Conservation (phyloP, 768 basidiomycete species). For the Tricholomella constricta region DNA sequence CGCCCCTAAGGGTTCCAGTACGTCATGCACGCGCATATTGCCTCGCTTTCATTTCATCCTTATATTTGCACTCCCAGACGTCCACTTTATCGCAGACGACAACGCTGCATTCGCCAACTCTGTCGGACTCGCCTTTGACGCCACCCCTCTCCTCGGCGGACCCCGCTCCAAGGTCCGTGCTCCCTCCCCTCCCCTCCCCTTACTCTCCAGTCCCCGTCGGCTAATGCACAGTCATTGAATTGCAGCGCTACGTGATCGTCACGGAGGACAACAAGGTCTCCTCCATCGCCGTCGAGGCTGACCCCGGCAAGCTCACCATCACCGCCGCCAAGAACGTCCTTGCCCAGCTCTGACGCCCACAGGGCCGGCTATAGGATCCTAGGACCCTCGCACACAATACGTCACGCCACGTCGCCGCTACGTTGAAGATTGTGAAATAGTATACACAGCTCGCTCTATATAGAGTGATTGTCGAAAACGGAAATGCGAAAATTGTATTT, state of each 20-base stretch:
- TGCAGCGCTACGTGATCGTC: slow-evolving; percentile 56
- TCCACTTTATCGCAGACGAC: slow-evolving; percentile 72
- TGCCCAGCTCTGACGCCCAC: slow-evolving; percentile 30
- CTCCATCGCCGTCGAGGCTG: slow-evolving; percentile 53
- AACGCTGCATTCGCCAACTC: slow-evolving; percentile 54
- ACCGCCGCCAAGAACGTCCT: slow-evolving; percentile 54
- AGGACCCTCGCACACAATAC: too few relatives aligned
- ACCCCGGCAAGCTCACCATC: slow-evolving; percentile 47
- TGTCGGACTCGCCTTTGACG: slow-evolving; percentile 65
- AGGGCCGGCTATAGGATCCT: too few relatives aligned
- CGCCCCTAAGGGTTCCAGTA: slow-evolving; percentile 58
- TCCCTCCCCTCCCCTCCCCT: neutral
- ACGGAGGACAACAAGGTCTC: slow-evolving; percentile 59
- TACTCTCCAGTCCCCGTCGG: neutral
- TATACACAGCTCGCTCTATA: too few relatives aligned
- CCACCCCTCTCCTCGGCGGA: slow-evolving; percentile 60
- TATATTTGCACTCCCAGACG: slow-evolving; percentile 31
- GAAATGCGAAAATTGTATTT: too few relatives aligned
- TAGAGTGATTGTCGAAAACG: too few relatives aligned
- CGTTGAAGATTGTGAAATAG: too few relatives aligned
- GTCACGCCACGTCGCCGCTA: too few relatives aligned
- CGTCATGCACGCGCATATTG: slow-evolving; percentile 17
- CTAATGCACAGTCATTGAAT: slow-evolving; percentile 6
- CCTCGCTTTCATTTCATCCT: slow-evolving; percentile 12
- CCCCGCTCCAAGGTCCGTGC: slow-evolving; percentile 62